These are phyloP conservation scores for Heterobasidion occidentale DNA, from an alignment of 1,284 basidiomycete species.

Conservation along the genomic window DNA sequence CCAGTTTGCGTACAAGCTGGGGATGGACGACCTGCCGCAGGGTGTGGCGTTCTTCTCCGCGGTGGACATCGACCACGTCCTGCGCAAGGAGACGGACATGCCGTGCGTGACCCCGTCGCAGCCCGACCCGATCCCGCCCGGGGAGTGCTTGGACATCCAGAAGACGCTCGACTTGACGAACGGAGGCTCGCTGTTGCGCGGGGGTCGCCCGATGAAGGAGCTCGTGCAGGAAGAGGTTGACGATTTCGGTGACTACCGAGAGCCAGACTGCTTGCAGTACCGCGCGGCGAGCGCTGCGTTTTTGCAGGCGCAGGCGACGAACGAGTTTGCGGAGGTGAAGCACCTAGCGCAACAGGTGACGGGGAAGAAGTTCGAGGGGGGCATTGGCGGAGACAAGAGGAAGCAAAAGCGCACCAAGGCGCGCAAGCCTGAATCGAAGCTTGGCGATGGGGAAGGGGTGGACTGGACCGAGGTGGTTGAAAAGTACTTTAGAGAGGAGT, in stretches of 20 bases:
- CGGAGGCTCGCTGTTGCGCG: slow-evolving; percentile 53
- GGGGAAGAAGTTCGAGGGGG: slow-evolving; percentile 31
- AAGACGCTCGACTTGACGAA: slow-evolving; percentile 59
- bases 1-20: slow-evolving; percentile 87
- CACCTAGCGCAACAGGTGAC: slow-evolving; percentile 46
- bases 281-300: slow-evolving; percentile 55
- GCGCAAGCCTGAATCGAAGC: slow-evolving; percentile 1
- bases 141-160: slow-evolving; percentile 78
- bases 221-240: slow-evolving; percentile 11
- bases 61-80: slow-evolving; percentile 87
- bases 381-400: slow-evolving; percentile 16
- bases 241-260: slow-evolving; percentile 33
- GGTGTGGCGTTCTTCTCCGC: slow-evolving; percentile 95
- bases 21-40: slow-evolving; percentile 94
- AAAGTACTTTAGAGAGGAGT: background rate
- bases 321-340: slow-evolving; percentile 60
- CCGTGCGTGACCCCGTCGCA: slow-evolving; percentile 93
- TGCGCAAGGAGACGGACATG: slow-evolving; percentile 97
- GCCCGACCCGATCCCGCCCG: slow-evolving; percentile 72
- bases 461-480: slow-evolving; percentile 8
- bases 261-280: slow-evolving; percentile 53
- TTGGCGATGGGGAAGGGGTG: background rate
- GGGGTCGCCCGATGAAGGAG: slow-evolving; percentile 45
- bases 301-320: slow-evolving; percentile 67
- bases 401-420: background rate